phyloP scores from a whole-genome alignment of 352 stramenopile species.

The Phytophthora boehmeriae region DNA sequence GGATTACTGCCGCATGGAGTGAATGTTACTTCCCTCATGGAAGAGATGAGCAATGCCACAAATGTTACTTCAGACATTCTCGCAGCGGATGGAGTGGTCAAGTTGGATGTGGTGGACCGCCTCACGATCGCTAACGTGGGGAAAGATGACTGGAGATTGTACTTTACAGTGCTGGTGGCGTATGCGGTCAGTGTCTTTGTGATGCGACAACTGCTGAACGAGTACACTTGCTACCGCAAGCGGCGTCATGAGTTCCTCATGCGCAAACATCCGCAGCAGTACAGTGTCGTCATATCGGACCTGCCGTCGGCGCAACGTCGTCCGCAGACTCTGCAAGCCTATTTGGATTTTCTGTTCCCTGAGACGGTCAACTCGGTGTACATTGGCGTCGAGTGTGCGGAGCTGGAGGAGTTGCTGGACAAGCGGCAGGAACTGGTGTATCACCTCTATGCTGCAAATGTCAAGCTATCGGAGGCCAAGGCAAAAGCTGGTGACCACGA shows the following conservation, averaged over 20 bases:
- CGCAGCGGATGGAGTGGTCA: constrained; percentile 33
- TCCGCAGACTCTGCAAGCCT: constrained; percentile 62
- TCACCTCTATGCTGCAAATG: constrained; percentile 53
- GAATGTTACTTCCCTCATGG: constrained; percentile 25
- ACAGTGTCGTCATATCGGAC: constrained; percentile 75
- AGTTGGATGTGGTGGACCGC: constrained; percentile 66
- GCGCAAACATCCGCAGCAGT: constrained; percentile 65
- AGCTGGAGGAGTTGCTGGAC: constrained; percentile 61
- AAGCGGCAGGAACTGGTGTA: constrained; percentile 57
- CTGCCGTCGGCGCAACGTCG: constrained; percentile 56
- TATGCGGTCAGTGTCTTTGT: constrained; percentile 58
- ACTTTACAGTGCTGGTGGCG: constrained; percentile 58
- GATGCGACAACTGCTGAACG: constrained; percentile 58
- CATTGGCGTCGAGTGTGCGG: constrained; percentile 69
- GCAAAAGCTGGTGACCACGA: constrained; percentile 23
- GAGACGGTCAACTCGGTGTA: constrained; percentile 68
- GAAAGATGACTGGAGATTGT: constrained; percentile 64
- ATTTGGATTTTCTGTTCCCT: constrained; percentile 76
- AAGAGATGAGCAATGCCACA: constrained; percentile 15
- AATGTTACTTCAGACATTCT: constrained; percentile 26
- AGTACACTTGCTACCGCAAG: constrained; percentile 70
- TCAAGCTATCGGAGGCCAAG: constrained; percentile 47
- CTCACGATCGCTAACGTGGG: constrained; percentile 76
- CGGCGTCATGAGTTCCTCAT: constrained; percentile 68
- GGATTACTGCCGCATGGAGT: constrained; percentile 17